Conservation (phyloP, 164 flowering plant species). For the Malania oleifera region DNA sequence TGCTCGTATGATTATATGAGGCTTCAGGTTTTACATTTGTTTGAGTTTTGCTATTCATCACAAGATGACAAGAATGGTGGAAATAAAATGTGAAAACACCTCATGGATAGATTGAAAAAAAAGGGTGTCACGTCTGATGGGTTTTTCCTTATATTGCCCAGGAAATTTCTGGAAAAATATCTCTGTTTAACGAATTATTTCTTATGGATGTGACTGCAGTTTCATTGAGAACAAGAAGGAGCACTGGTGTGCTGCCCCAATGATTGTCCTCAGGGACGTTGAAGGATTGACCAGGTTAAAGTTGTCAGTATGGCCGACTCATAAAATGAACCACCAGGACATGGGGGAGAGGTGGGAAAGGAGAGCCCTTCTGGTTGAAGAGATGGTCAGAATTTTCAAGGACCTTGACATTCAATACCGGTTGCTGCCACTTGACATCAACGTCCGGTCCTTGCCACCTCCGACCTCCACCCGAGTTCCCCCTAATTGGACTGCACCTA, state of each 20-base stretch:
- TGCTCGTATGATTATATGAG: no score
- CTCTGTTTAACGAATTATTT: neutral
- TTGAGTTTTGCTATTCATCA: no score
- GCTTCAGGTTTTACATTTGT: no score
- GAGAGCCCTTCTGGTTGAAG: conserved; percentile 48
- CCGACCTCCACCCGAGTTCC: conserved; percentile 28
- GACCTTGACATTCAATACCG: conserved; percentile 59
- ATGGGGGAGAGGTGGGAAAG: conserved; percentile 47
- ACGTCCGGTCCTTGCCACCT: conserved; percentile 38
- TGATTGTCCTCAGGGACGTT: conserved; percentile 37
- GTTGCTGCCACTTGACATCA: conserved; percentile 39
- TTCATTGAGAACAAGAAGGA: conserved; percentile 52
- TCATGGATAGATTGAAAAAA: no score
- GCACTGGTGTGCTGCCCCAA: conserved; percentile 48
- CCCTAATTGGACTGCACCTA: conserved; percentile 17
- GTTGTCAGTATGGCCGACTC: conserved; percentile 43
- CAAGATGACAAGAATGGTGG: no score
- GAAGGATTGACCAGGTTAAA: conserved; percentile 30
- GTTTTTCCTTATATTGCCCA: no score
- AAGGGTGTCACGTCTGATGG: no score
- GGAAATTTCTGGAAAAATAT: no score
- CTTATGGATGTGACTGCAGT: conserved; percentile 18
- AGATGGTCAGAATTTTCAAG: conserved; percentile 37
- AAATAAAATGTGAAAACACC: no score
- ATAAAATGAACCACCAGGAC: conserved; percentile 55